These are phyloP conservation scores for Penicillium pulvis DNA, from an alignment of 495 filamentous ascomycete species.

Conservation along the genomic window DNA sequence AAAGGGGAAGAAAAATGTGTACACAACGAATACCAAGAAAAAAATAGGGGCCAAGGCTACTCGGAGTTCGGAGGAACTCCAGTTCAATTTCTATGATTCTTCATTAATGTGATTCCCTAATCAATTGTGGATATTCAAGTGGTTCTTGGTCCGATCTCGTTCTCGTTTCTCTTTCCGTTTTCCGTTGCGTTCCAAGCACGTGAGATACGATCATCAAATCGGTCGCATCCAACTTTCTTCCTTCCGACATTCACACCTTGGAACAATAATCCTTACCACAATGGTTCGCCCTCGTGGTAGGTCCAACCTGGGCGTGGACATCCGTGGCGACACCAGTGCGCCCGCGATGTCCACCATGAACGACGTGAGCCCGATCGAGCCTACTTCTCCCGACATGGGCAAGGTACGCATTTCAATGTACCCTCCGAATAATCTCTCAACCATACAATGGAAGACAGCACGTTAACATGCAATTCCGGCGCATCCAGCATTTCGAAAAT, in stretches of 20 bases:
- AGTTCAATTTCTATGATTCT: background rate
- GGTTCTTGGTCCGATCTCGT: background rate
- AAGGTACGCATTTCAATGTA: conserved; percentile 35
- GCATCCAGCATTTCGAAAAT: conserved; percentile 25
- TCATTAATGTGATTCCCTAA: too few relatives aligned
- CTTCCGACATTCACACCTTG: conserved; percentile 2
- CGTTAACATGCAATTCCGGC: conserved; percentile 10
- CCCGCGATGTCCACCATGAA: conserved; percentile 57
- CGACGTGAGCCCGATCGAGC: conserved; percentile 46
- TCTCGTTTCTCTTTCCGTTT: conserved; percentile 2
- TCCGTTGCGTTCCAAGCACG: background rate
- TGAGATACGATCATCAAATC: background rate
- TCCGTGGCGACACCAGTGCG: conserved; percentile 54
- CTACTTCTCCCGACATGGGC: conserved; percentile 38
- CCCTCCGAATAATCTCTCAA: background rate
- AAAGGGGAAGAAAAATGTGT: background rate
- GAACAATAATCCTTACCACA: conserved; percentile 7
- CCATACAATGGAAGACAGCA: conserved; percentile 5
- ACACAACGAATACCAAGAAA: background rate
- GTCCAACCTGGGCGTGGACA: conserved; percentile 54
- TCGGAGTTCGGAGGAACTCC: background rate
- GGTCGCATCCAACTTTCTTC: background rate
- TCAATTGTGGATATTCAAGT: background rate
- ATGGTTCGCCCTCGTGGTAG: conserved; percentile 51
- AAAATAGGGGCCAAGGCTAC: background rate